Evolutionary conservation across 768 basidiomycete genomes (phyloP).

Genomic region (Leucocoprinus sp.): DNA sequence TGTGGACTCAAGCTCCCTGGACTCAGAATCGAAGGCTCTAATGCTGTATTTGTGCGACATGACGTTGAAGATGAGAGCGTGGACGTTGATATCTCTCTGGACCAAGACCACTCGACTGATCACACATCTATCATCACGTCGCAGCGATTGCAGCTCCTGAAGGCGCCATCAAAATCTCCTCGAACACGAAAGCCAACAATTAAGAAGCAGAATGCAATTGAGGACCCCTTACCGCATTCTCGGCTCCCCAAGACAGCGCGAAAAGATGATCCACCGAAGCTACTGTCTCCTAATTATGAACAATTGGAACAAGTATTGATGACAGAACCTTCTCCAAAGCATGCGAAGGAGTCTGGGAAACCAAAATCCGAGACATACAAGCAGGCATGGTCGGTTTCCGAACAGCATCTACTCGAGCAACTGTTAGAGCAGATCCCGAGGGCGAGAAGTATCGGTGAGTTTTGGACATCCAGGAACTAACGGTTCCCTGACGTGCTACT

Average conservation of each 20-base stretch:
- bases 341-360: slow-evolving; percentile 21
- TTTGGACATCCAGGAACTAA: background rate
- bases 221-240: background rate
- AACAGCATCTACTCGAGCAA: slow-evolving; percentile 71
- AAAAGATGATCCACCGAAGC: background rate
- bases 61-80: slow-evolving; percentile 55
- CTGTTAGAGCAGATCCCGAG: slow-evolving; percentile 71
- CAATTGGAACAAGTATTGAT: background rate
- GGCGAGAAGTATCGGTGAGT: slow-evolving; percentile 67
- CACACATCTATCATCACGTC: background rate
- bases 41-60: slow-evolving; percentile 44
- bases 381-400: slow-evolving; percentile 66
- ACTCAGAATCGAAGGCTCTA: slow-evolving; percentile 16
- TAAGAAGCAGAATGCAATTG: background rate
- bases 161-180: background rate
- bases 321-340: slow-evolving; percentile 2
- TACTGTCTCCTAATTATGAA: background rate
- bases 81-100: slow-evolving; percentile 47
- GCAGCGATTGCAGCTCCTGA: background rate
- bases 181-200: background rate
- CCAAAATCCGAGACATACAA: slow-evolving; percentile 73
- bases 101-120: slow-evolving; percentile 18
- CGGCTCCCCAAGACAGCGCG: slow-evolving; percentile 6
- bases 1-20: slow-evolving; percentile 24
- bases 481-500: background rate